phyloP scores from a whole-genome alignment of 1,284 basidiomycete species.

The Sporisorium graminicola region DNA sequence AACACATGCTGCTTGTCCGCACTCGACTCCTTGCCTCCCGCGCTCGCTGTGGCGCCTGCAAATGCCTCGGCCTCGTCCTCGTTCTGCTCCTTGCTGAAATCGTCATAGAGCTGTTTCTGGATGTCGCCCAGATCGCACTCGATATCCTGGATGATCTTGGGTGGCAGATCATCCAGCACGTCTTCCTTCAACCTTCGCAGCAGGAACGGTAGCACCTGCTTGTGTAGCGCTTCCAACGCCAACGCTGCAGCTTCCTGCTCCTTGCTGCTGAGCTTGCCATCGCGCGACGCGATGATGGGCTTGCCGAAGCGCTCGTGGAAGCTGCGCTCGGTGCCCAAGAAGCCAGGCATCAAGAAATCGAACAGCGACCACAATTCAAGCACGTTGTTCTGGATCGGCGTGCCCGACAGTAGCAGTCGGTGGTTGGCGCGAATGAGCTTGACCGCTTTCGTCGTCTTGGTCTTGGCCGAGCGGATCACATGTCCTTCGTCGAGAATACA shows the following conservation, averaged over 20 bases:
- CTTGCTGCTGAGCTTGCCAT: conserved; percentile 87
- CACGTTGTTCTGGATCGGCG: conserved; percentile 99
- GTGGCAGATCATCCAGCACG: conserved; percentile 93
- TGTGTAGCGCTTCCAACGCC: conserved; percentile 94
- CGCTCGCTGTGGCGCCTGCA: conserved; percentile 52
- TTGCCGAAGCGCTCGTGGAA: conserved; percentile 98
- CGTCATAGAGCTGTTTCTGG: conserved; percentile 81
- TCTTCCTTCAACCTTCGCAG: conserved; percentile 97
- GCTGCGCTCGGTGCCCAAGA: conserved; percentile 91
- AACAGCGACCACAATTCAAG: conserved; percentile 98
- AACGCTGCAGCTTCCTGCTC: conserved; percentile 85
- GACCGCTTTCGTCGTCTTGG: conserved; percentile 95
- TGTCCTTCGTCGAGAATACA: conserved; percentile 99
- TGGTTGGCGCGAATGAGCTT: conserved; percentile 92
- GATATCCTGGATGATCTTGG: conserved; percentile 99
- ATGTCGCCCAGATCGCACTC: conserved; percentile 89
- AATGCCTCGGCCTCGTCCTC: conserved; percentile 72
- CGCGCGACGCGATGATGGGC: conserved; percentile 93
- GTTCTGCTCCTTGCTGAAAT: conserved; percentile 76
- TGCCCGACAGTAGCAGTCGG: conserved; percentile 92
- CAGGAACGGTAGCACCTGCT: conserved; percentile 98
- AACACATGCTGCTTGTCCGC: conserved; percentile 70
- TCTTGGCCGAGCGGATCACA: conserved; percentile 98
- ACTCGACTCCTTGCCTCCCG: conserved; percentile 74
- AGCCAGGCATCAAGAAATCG: conserved; percentile 99